Percentiles rank a stretch among this genome's conserved stretches.
Conservation (phyloP, 257 asterid species). For the Petunia axillaris region DNA sequence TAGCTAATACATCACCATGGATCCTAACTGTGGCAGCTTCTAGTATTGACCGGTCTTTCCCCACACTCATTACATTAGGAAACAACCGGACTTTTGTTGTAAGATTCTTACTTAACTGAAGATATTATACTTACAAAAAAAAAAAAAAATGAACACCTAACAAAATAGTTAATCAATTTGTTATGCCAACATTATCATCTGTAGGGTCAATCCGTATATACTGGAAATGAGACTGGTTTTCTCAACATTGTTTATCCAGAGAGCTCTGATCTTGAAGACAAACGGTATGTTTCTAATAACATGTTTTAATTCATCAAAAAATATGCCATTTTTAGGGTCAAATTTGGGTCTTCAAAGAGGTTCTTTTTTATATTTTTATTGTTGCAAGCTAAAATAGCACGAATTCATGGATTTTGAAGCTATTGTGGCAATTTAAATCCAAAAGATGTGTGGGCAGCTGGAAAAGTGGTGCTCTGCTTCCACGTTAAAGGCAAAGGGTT, state of each 20-base stretch:
- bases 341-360: not conserved
- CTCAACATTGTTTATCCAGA: constrained; percentile 25
- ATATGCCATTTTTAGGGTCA: not conserved
- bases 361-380: not conserved
- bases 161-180: not conserved
- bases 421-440: constrained; percentile 32
- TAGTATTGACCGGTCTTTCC: constrained; percentile 39
- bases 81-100: constrained; percentile 31
- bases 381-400: not conserved
- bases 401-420: constrained; percentile 27
- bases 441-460: constrained; percentile 39
- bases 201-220: constrained; percentile 44
- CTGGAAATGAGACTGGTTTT: constrained; percentile 37
- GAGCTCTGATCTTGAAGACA: not conserved
- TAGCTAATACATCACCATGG: constrained; percentile 44
- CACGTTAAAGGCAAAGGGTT: not conserved
- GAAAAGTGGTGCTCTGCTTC: constrained; percentile 49
- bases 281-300: constrained; percentile 6
- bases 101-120: not conserved
- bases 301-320: no score
- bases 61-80: constrained; percentile 40
- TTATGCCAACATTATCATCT: not conserved
- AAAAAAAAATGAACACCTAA: not conserved
- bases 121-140: not conserved
- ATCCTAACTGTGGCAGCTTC: constrained; percentile 46